Percentiles rank a stretch among this genome's conserved stretches.
Conservation (phyloP, 2,329 filamentous ascomycete species). For the Albifimbria verrucaria region DNA sequence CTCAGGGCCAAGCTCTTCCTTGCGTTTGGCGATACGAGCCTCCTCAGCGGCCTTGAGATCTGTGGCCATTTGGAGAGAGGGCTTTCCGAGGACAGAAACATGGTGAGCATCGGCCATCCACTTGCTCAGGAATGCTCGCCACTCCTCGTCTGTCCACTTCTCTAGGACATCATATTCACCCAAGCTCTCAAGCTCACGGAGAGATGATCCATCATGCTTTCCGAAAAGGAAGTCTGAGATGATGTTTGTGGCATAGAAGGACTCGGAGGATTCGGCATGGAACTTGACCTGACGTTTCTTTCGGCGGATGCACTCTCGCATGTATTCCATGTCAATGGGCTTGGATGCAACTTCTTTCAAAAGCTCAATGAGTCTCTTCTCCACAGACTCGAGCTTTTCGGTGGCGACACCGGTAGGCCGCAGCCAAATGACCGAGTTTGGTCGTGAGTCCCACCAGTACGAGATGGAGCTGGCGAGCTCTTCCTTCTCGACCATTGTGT, state of each 20-base stretch:
- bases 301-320: slow-evolving; percentile 81
- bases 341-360: slow-evolving; percentile 77
- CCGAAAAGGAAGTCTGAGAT: slow-evolving; percentile 94
- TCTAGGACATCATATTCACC: slow-evolving; percentile 66
- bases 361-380: slow-evolving; percentile 80
- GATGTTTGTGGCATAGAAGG: slow-evolving; percentile 79
- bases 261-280: slow-evolving; percentile 74
- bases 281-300: slow-evolving; percentile 81
- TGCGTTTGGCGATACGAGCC: slow-evolving; percentile 73
- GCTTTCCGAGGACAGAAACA: slow-evolving; percentile 83
- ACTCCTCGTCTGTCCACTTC: slow-evolving; percentile 78
- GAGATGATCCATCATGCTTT: slow-evolving; percentile 73
- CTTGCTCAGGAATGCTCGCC: slow-evolving; percentile 76
- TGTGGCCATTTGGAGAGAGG: slow-evolving; percentile 74
- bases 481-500: slow-evolving; percentile 90
- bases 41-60: slow-evolving; percentile 81
- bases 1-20: slow-evolving; percentile 74
- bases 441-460: slow-evolving; percentile 74
- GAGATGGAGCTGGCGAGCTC: slow-evolving; percentile 84
- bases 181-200: slow-evolving; percentile 56
- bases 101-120: slow-evolving; percentile 86
- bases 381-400: slow-evolving; percentile 76
- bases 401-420: slow-evolving; percentile 84
- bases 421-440: slow-evolving; percentile 81
- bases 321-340: slow-evolving; percentile 83